These are phyloP conservation scores for Piper betle DNA, from an alignment of 164 flowering plant species.

Conservation along the genomic window DNA sequence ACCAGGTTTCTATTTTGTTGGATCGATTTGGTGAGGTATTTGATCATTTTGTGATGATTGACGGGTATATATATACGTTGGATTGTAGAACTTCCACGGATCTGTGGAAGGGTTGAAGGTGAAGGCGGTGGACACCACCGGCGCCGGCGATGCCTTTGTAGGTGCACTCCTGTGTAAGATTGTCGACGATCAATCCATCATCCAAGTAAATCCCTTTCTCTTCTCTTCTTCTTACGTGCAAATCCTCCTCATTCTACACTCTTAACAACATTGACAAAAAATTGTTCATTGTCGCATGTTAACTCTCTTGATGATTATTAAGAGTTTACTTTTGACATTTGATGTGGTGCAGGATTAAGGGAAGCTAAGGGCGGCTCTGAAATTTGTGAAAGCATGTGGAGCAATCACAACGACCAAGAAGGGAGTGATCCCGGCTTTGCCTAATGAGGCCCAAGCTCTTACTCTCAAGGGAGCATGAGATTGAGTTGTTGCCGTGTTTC, in stretches of 20 bases:
- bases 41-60: not conserved
- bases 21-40: not conserved
- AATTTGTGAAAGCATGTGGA: conserved; percentile 78
- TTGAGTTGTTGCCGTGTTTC: too few relatives aligned
- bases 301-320: not conserved
- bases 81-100: conserved; percentile 57
- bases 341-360: conserved; percentile 46
- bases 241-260: too few relatives aligned
- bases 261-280: too few relatives aligned
- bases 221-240: not conserved
- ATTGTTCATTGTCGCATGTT: not conserved
- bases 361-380: conserved; percentile 44
- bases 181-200: conserved; percentile 45
- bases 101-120: conserved; percentile 50
- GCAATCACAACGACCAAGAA: conserved; percentile 88
- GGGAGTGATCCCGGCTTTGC: conserved; percentile 96
- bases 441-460: conserved; percentile 41
- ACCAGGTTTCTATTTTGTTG: conserved; percentile 41
- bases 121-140: conserved; percentile 84
- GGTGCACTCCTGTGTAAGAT: conserved; percentile 64
- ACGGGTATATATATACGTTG: not conserved
- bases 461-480: conserved; percentile 35
- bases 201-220: conserved; percentile 35
- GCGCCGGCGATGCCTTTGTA: conserved; percentile 90
- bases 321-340: conserved; percentile 22